phyloP scores from a whole-genome alignment of 208 protist genomes.

The Leishmania arabica region DNA sequence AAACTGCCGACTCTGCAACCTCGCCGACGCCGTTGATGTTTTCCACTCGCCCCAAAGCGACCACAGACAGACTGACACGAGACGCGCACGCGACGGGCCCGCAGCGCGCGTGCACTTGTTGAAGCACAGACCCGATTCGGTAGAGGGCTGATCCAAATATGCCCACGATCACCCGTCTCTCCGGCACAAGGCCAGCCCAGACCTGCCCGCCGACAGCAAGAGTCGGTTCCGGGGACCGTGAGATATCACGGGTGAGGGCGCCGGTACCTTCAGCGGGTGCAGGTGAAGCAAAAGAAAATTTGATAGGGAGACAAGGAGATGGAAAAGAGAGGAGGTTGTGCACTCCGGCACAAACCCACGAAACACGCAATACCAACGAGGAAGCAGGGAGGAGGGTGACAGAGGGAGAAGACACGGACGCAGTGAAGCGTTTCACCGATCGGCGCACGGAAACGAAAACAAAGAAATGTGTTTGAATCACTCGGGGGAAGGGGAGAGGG shows the following conservation, averaged over 20 bases:
- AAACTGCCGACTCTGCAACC: no score
- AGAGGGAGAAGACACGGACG: not conserved
- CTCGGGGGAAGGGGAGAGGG: not conserved
- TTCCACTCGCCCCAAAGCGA: no score
- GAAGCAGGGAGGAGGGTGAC: not conserved
- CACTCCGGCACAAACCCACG: not conserved
- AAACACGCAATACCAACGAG: not conserved
- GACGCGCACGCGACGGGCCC: no score
- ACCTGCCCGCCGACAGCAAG: not conserved
- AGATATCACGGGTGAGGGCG: not conserved
- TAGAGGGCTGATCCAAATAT: not conserved
- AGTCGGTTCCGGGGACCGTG: not conserved
- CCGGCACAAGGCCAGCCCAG: not conserved
- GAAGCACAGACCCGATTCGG: not conserved
- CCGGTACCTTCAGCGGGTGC: not conserved
- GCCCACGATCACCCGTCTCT: not conserved
- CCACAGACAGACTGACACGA: no score
- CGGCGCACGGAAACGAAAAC: not conserved
- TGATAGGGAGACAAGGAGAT: not conserved
- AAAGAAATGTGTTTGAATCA: not conserved
- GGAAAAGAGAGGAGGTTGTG: not conserved
- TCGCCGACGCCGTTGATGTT: no score
- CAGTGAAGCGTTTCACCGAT: not conserved
- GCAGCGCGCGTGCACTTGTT: not conserved
- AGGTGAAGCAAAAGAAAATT: not conserved